phyloP scores from a whole-genome alignment of 257 asterid genomes.

The Datura wrightii region DNA sequence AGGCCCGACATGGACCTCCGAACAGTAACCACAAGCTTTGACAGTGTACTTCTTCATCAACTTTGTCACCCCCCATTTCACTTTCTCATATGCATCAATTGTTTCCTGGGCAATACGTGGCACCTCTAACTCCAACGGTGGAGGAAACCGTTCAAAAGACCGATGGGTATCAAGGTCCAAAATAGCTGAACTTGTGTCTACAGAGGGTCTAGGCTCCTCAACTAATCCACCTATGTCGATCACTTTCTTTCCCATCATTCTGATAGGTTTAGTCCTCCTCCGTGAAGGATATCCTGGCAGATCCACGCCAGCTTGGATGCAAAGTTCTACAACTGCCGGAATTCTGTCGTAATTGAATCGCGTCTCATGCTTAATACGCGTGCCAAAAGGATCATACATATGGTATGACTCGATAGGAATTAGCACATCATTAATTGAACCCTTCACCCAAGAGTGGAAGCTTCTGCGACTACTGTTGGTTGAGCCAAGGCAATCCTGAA shows the following conservation, averaged over 20 bases:
- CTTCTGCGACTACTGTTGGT: slow-evolving; percentile 67
- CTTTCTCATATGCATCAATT: slow-evolving; percentile 65
- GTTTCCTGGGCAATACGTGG: slow-evolving; percentile 73
- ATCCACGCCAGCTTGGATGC: slow-evolving; percentile 98
- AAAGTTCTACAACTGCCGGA: slow-evolving; percentile 89
- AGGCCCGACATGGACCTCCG: slow-evolving; percentile 96
- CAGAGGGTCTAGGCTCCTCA: slow-evolving; percentile 56
- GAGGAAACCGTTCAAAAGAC: slow-evolving; percentile 65
- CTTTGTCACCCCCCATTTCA: slow-evolving; percentile 70
- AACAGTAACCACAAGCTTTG: slow-evolving; percentile 96
- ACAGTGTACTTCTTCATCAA: slow-evolving; percentile 83
- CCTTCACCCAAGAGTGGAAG: slow-evolving; percentile 86
- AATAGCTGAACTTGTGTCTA: slow-evolving; percentile 43
- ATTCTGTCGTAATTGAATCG: slow-evolving; percentile 78
- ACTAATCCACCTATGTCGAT: slow-evolving; percentile 71
- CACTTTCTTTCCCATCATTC: slow-evolving; percentile 85
- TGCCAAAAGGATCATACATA: slow-evolving; percentile 86
- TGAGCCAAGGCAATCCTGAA: slow-evolving; percentile 76
- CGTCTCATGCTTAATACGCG: slow-evolving; percentile 82
- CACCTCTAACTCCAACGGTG: slow-evolving; percentile 53
- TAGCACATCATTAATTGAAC: slow-evolving; percentile 76
- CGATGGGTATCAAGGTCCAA: slow-evolving; percentile 72
- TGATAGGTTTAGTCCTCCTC: slow-evolving; percentile 77
- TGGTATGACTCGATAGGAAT: slow-evolving; percentile 89
- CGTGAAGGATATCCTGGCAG: slow-evolving; percentile 82